Base-by-base conservation (phyloP, 805 yeast genomes). In the Blastobotrys chiropterorum region DNA sequence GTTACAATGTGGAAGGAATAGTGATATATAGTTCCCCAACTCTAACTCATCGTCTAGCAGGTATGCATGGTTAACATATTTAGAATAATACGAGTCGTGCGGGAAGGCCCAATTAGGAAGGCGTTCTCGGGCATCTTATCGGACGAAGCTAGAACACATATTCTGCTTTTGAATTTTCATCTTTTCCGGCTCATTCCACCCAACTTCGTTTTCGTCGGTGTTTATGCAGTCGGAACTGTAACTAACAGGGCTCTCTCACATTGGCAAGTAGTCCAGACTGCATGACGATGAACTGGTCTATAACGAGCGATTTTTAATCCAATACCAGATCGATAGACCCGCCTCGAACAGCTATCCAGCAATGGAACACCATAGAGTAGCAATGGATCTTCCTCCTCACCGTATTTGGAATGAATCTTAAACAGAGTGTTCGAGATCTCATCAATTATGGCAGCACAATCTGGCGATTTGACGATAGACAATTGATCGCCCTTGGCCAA, bases 241-340 rank as follows among this genome's bases (percentile, higher is more conserved):
- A 8, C 44, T 49, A 42, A 46, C 61, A 13, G 56, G 57, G 15
- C 47, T 46, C 17, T 61, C 53, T 55, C 48, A 1, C 64, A 61
- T 15, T 55, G 60, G 22, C 50, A 43, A 34, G 56, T 55, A 48
- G 59, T 64, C 46, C 53, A 44, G 39, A 53, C 50, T n/a, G 62
- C 67, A 38, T 46, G 58, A 34, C 51, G 46, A 1, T 44, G 42
- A 1, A n/a, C 43, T 3, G 15, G 45, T 6, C 11, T 26, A 26
- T 26, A 26, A 11, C 34, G 34, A 11, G 34, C 34, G n/a, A 11
- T 53, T 21, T 43, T 53, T 19, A 48, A 46, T 30, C 63, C 67
- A 62, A 52, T 68, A 70, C 57, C 60, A 54, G n/a, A 68, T 57
- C 1, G 67, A 65, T 1, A 68, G 55, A 0, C 74, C 74, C n/a